phyloP scores from a whole-genome alignment of 768 basidiomycete genomes.

The Chiua virens region DNA sequence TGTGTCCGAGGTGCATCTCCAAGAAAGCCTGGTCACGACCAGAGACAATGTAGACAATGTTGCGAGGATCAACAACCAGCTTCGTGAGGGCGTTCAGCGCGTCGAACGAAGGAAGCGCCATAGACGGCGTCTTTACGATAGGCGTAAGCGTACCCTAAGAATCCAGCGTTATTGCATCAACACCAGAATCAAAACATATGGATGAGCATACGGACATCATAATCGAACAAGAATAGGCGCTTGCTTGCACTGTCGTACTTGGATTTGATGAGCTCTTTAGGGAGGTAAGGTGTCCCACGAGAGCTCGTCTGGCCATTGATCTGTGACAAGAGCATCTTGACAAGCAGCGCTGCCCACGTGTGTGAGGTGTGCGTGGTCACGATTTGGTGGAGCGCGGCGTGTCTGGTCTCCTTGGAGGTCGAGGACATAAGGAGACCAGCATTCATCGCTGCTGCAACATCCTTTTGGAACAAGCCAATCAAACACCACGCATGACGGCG shows the following conservation, averaged over 20 bases:
- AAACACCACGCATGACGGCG: too few species aligned
- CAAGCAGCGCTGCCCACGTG: constrained; percentile 88
- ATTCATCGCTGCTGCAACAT: constrained; percentile 89
- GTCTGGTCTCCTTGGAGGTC: constrained; percentile 71
- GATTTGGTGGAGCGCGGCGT: constrained; percentile 73
- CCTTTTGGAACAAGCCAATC: constrained; percentile 39
- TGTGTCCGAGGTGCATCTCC: constrained; percentile 85
- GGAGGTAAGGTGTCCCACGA: constrained; percentile 82
- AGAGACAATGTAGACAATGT: constrained; percentile 96
- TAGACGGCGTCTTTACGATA: constrained; percentile 91
- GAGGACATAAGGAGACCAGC: constrained; percentile 80
- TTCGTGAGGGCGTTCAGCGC: constrained; percentile 73
- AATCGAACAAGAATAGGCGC: constrained; percentile 92
- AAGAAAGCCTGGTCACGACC: constrained; percentile 94
- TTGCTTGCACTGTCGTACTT: constrained; percentile 73
- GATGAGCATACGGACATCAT: constrained; percentile 64
- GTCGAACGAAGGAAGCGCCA: constrained; percentile 75
- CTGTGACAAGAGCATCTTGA: constrained; percentile 84
- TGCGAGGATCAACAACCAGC: constrained; percentile 78
- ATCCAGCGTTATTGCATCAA: not conserved
- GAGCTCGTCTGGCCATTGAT: constrained; percentile 78
- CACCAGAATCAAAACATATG: not conserved
- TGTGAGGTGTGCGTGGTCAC: constrained; percentile 94
- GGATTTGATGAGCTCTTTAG: constrained; percentile 54
- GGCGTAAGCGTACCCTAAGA: constrained; percentile 90